Evolutionary conservation across 352 stramenopile genomes (phyloP), one percentile per base, ranked within the genome.

Genomic region (Pythium monospermum): DNA sequence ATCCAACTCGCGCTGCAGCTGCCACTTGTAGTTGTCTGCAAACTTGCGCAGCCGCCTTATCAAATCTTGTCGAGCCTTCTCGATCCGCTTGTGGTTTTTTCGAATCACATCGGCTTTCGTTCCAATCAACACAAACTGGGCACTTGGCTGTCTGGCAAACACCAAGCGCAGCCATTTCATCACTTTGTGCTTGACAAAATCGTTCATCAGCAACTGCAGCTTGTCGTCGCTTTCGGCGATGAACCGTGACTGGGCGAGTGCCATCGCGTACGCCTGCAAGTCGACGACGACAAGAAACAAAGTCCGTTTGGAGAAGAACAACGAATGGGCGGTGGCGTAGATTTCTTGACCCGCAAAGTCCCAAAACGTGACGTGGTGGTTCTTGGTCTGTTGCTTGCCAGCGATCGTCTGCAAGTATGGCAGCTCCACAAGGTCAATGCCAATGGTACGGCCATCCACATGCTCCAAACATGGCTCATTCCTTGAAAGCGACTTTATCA

Each of bases 371-470:
- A 46, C 39, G 39, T 46, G 25, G 22, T 6, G 21, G 7, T 11
- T 18, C 13, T 46, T 32, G n/a, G n/a, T n/a, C n/a, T n/a, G n/a
- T n/a, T n/a, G n/a, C n/a, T n/a, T n/a, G n/a, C n/a, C n/a, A 15
- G 4, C 18, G 4, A 6, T 15, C 8, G 18, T 23, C 6, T 46
- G 13, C 21, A 22, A 21, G 16, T 61, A 66, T 13, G 41, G 30
- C 52, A 45, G 61, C 3, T 51, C 21, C 15, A 57, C 49, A 7
- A 66, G 40, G 25, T 67, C 53, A 2, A 67, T 54, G 7, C 59
- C 59, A 33, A 67, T 56, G 2, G 59, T 67, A 5, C 53, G 53
- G 16, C 38, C 19, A 16, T 63, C 47, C 11, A 51, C 42, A 2
- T 26, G 19, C 32, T 59, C 53, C 16, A 62, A 33, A 4, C 25